phyloP scores from a whole-genome alignment of 176 grass and related monocot species.

The Tillandsia fasciculata region DNA sequence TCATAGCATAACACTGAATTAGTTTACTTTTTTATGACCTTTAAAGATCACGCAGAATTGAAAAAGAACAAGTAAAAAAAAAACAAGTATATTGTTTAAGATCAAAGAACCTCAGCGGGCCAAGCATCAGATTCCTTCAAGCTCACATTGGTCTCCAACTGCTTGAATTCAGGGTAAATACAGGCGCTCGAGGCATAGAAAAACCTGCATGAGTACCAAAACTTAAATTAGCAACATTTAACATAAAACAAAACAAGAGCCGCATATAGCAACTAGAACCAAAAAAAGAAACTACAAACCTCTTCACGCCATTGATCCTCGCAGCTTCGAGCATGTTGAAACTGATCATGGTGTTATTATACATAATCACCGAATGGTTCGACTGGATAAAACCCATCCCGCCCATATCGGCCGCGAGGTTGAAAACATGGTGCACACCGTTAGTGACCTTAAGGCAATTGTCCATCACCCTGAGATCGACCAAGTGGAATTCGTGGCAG shows the following conservation, averaged over 20 bases:
- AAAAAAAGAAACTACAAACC: conserved; percentile 17
- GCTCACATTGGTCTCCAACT: conserved; percentile 56
- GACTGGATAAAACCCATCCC: conserved; percentile 53
- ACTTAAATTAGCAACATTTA: neutral
- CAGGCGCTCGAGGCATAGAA: conserved; percentile 68
- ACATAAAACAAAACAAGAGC: neutral
- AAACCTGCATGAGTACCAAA: conserved; percentile 23
- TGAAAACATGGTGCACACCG: conserved; percentile 42
- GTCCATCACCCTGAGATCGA: conserved; percentile 61
- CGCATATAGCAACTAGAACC: neutral
- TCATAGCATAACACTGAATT: neutral
- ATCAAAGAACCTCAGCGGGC: conserved; percentile 55
- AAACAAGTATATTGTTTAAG: neutral
- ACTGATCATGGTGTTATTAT: conserved; percentile 47
- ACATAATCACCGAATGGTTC: conserved; percentile 50
- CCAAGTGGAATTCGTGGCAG: conserved; percentile 84
- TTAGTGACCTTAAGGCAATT: conserved; percentile 42
- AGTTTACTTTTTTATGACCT: neutral
- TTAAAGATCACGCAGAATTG: neutral
- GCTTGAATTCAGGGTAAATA: conserved; percentile 72
- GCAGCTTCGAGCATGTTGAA: conserved; percentile 46
- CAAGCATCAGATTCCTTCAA: conserved; percentile 68
- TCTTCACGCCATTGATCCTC: conserved; percentile 34
- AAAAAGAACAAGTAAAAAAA: neutral
- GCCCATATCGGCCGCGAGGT: conserved; percentile 50